Base-by-base conservation (phyloP, 2,329 filamentous ascomycete genomes). In the Penicillium sp. region DNA sequence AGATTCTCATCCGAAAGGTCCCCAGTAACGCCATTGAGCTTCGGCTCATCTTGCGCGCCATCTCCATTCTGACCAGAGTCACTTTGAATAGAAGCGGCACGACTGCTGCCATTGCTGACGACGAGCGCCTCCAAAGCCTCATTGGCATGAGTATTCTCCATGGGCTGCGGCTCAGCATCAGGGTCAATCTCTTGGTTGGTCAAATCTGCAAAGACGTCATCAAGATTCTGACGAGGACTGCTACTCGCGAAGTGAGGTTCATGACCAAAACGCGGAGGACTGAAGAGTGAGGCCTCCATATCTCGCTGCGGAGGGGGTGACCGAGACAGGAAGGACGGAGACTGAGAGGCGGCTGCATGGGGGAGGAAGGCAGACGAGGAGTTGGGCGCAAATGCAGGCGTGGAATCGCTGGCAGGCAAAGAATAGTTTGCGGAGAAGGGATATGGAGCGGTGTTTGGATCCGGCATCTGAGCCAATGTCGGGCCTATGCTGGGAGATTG, bases 121-220 rank as follows among this genome's bases (percentile, higher is more conserved):
- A 71, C 66, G 12, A 74, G 64, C 18, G 63, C 69, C 49, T 76
- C 74, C 16, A 76, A 59, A 3, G 73, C 74, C 55, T 76, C 74
- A 34, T 72, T 74, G 7, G 72, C 73, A 56, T 76, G 73, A n/a
- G 69, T 71, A 25, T 73, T 72, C 44, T 75, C 71, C 64, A 71
- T 67, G 11, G 56, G 64, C 58, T 64, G 65, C 4, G 54, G 42
- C 38, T 66, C 65, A 10, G 57, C 41, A 13, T 70, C 67, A 6
- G 59, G 57, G 8, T 73, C 70, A 9, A 56, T 63, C 46, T 75
- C 72, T 50, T 75, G 70, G 45, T 75, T 73, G 2, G 72, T 75
- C 47, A 76, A 58, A 41, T 75, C 74, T 9, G 71, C 72, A 56
- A 76, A 77, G 16, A 76, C 68, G 49, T 73, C 71, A 50, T 74